These are phyloP conservation scores for Scheffersomyces ergatensis DNA, from an alignment of 805 yeast species.

Conservation along the genomic window DNA sequence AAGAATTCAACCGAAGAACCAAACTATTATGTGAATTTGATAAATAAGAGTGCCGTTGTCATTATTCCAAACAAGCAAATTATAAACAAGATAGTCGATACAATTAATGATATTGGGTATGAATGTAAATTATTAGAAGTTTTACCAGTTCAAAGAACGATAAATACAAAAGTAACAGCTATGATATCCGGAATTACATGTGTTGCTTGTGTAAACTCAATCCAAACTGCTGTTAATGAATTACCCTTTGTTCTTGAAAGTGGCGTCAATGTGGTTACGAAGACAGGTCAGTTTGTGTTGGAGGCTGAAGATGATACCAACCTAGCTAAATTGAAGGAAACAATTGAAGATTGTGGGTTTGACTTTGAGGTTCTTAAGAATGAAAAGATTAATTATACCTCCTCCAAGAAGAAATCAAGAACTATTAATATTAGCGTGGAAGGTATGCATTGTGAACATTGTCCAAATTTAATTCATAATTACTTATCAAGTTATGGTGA, in stretches of 20 bases:
- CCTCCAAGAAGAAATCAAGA: slow-evolving; percentile 50
- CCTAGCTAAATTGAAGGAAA: slow-evolving; percentile 41
- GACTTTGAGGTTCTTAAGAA: slow-evolving; percentile 50
- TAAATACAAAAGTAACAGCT: slow-evolving; percentile 53
- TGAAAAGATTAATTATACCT: slow-evolving; percentile 44
- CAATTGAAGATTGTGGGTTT: slow-evolving; percentile 67
- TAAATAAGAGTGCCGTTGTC: slow-evolving; percentile 52
- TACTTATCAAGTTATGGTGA: slow-evolving; percentile 54
- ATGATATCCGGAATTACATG: slow-evolving; percentile 74
- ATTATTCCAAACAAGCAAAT: slow-evolving; percentile 51
- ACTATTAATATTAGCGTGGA: slow-evolving; percentile 53
- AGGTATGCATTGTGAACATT: slow-evolving; percentile 71
- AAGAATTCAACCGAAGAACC: slow-evolving; percentile 14
- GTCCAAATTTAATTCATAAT: slow-evolving; percentile 56
- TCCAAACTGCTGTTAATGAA: slow-evolving; percentile 43
- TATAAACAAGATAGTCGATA: slow-evolving; percentile 28
- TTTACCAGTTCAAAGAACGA: slow-evolving; percentile 52
- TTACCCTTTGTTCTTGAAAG: slow-evolving; percentile 53
- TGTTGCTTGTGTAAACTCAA: slow-evolving; percentile 64
- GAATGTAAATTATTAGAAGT: slow-evolving; percentile 56
- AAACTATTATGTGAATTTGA: slow-evolving; percentile 48
- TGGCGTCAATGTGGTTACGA: slow-evolving; percentile 57
- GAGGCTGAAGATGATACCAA: slow-evolving; percentile 30
- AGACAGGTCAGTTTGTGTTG: slow-evolving; percentile 60
- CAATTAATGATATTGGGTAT: slow-evolving; percentile 31